Base-by-base conservation (phyloP, 805 yeast genomes). In the Kuraishia piskuri region DNA sequence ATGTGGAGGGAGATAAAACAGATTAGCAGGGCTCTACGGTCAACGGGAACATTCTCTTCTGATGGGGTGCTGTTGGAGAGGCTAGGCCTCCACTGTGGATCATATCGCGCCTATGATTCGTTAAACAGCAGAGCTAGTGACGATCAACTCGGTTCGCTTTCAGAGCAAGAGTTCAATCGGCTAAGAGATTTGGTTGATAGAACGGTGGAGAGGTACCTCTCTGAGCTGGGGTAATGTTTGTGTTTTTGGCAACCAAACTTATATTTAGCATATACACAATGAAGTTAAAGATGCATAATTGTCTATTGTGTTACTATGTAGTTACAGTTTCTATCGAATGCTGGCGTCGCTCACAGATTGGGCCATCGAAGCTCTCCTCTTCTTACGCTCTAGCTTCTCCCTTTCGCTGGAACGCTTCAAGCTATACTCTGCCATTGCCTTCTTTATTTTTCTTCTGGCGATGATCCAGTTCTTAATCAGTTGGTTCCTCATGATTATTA, bases 401-500 rank as follows among this genome's bases (percentile, higher is more conserved):
- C 25, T 47, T 19, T 22, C 25, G 10, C 8, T 7, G 10, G 47
- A 3, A 20, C 47, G 22, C 23, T 45, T 45, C 12, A 45, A 19
- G 14, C n/a, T 20, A 45, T 45, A 45, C 22, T 9, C 22, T 12
- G 47, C 47, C 20, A 22, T 22, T 5, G 26, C 21, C 17, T 22
- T 47, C 49, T 10, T 47, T 25, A 23, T 6, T 6, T 21, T n/a
- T 21, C 49, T 20, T 22, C 21, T 25, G 7, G 25, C 23, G 22
- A 17, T 22, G 10, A n/a, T 22, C 25, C 23, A 47, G 25, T 22
- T 47, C 25, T 47, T 23, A 21, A 7, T 21, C 5, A 50, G 24
- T 19, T 40, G 46, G n/a, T 37, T 21, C 67, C 72, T 66, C 62
- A 73, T 74, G 25, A 74, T 62, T 45, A 74, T 46, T 4, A 68